phyloP scores from a whole-genome alignment of 257 asterid genomes.

The Petrea volubilis region DNA sequence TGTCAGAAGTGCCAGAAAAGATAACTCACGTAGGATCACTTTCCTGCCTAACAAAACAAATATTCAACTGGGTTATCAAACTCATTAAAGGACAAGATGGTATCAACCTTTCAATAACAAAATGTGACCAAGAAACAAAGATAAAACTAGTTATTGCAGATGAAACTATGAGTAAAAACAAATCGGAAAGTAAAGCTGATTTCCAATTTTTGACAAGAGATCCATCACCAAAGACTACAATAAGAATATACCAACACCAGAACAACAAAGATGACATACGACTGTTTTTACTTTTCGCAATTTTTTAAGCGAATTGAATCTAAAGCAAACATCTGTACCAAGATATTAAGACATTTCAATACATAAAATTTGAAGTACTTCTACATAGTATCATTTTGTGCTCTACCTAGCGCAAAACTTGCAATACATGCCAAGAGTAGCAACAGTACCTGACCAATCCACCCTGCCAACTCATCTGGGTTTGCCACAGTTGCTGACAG shows the following conservation, averaged over 20 bases:
- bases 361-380: conserved; percentile 16
- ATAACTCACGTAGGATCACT: conserved; percentile 2
- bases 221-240: conserved; percentile 12
- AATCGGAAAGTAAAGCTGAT: background rate
- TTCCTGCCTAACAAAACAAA: background rate
- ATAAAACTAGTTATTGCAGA: background rate
- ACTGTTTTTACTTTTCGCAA: background rate
- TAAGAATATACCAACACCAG: background rate
- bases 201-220: background rate
- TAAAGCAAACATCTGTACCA: conserved; percentile 3
- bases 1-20: background rate
- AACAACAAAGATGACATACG: conserved; percentile 1
- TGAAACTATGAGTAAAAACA: background rate
- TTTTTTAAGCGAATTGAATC: conserved; percentile 1
- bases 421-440: conserved; percentile 25
- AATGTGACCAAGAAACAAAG: background rate
- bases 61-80: background rate
- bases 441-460: conserved; percentile 93
- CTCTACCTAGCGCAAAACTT: conserved; percentile 21
- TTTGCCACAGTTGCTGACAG: conserved; percentile 97
- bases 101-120: conserved; percentile 7
- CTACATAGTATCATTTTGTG: background rate
- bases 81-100: background rate
- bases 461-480: conserved; percentile 98
- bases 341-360: background rate